A percentile compares a stretch with the other conserved stretches of the same genome.
These are phyloP conservation scores for Kodamaea fungicola DNA, from an alignment of 1,139 yeast genomes.

Conservation along the genomic window DNA sequence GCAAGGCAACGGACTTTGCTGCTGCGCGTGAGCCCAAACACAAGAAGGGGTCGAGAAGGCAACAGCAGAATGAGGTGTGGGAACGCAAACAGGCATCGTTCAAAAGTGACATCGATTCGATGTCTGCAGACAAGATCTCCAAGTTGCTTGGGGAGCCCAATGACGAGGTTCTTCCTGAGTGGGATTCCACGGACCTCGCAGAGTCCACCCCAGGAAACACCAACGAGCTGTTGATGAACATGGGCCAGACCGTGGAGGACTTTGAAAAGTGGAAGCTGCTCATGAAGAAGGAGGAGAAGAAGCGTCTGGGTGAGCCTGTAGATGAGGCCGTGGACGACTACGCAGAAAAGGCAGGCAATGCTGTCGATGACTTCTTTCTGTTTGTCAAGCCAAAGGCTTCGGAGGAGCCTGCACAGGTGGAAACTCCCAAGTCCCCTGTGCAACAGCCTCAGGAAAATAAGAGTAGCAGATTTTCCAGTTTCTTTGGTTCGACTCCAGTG, in stretches of 20 bases:
- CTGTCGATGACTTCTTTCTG: slow-evolving; percentile 52
- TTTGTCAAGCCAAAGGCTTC: slow-evolving; percentile 32
- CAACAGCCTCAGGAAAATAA: slow-evolving; percentile 13
- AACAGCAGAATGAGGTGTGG: slow-evolving; percentile 22
- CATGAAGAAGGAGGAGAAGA: slow-evolving; percentile 56
- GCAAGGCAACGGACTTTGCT: slow-evolving; percentile 2
- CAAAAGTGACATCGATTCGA: slow-evolving; percentile 24
- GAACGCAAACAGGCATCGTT: slow-evolving; percentile 24
- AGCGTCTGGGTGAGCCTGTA: slow-evolving; percentile 42
- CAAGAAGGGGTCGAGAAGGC: slow-evolving; percentile 9
- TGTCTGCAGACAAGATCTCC: slow-evolving; percentile 29
- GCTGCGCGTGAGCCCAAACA: slow-evolving; percentile 9
- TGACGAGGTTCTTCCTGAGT: slow-evolving; percentile 49
- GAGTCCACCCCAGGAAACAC: slow-evolving; percentile 15
- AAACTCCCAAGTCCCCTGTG: slow-evolving; percentile 3
- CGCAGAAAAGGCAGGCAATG: slow-evolving; percentile 35
- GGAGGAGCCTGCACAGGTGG: slow-evolving; percentile 3
- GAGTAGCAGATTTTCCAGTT: slow-evolving; percentile 48
- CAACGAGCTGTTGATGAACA: slow-evolving; percentile 22
- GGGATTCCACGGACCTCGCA: slow-evolving; percentile 42
- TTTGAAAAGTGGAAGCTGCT: slow-evolving; percentile 68
- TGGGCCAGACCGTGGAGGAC: slow-evolving; percentile 64
- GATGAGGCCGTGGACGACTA: slow-evolving; percentile 1
- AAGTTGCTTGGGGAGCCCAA: slow-evolving; percentile 36
- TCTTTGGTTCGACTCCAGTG: slow-evolving; percentile 27